Base-by-base conservation (phyloP, 306 rosid species). In the Argentina anserina region DNA sequence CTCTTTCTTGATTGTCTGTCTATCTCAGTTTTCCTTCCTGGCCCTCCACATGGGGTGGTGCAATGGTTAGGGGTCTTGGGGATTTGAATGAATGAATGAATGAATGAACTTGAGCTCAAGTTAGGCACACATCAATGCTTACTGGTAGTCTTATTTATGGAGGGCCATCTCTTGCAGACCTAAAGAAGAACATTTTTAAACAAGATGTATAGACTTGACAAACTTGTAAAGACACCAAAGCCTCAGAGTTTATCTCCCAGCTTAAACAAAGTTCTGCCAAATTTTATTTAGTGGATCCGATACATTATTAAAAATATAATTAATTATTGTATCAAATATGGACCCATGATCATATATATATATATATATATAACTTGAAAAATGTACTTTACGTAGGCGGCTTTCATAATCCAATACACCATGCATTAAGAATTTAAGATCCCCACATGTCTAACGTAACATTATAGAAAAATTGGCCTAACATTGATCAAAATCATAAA, bases 161-260 rank as follows among this genome's bases (percentile, higher is more conserved):
- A 39, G 63, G 46, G 58, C 63, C 73, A 4, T 42, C 23, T 40
- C 53, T 17, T 53, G 21, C 56, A 71, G 21, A 58, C 67, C 67
- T 58, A 58, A 71, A 58, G 34, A n/a, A 37, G 55, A 71, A 25
- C 55, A 58, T 56, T 37, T 70, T 70, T 70, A 52, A 37, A 18
- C 40, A 9, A 18, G 65, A 52, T 55, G n/a, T 45, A 4, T 14
- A 52, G n/a, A 50, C 45, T 33, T 60, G 69, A 62, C 66, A 76
- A 82, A 31, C 50, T 77, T 70, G 42, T 21, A 25, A 43, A 26
- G 62, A 46, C 58, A 53, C 31, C 25, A 9, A 62, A n/a, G 64
- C 25, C 40, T 82, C n/a, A 3, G 45, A 60, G 72, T 20, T n/a
- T 68, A 75, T 72, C 68, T 59, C 59, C 63, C 64, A 63, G 69